These are phyloP conservation scores for Diaporthe ampelina DNA, from an alignment of 2,329 filamentous ascomycete species.

Conservation along the genomic window DNA sequence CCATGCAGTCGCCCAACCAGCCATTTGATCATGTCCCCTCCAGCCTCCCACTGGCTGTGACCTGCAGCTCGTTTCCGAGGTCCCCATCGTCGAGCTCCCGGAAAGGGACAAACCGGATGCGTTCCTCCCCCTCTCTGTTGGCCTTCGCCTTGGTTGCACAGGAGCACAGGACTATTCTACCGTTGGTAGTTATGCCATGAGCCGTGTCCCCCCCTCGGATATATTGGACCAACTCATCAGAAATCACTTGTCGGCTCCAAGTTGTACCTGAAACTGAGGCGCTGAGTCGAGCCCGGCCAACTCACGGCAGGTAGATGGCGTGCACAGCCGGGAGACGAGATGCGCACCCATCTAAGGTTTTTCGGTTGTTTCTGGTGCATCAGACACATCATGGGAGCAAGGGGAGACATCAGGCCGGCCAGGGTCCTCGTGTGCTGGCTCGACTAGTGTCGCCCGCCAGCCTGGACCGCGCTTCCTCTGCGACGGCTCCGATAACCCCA, in stretches of 20 bases:
- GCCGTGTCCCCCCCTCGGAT: slow-evolving; percentile 1
- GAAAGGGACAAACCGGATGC: neutral
- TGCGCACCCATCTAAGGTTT: slow-evolving; percentile 15
- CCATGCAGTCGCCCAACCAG: neutral
- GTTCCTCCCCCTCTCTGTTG: neutral
- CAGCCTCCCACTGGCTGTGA: neutral
- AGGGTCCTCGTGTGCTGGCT: slow-evolving; percentile 13
- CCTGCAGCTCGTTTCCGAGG: neutral
- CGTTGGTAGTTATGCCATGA: slow-evolving; percentile 1
- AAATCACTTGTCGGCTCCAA: neutral
- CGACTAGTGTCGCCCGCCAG: slow-evolving; percentile 3
- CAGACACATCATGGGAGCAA: slow-evolving; percentile 16
- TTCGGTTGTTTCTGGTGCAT: slow-evolving; percentile 28
- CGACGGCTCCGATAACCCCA: slow-evolving; percentile 18
- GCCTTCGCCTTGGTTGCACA: neutral
- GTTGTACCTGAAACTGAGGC: slow-evolving; percentile 17
- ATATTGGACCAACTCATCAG: neutral
- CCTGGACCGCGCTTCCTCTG: slow-evolving; percentile 16
- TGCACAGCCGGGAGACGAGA: slow-evolving; percentile 2
- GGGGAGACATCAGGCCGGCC: neutral
- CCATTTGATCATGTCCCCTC: neutral
- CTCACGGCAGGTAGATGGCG: neutral
- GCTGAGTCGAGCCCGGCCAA: slow-evolving; percentile 6
- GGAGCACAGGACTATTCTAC: slow-evolving; percentile 1
- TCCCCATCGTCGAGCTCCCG: neutral